Conservation (phyloP, 2,329 filamentous ascomycete genomes). For the Canariomyces notabilis region DNA sequence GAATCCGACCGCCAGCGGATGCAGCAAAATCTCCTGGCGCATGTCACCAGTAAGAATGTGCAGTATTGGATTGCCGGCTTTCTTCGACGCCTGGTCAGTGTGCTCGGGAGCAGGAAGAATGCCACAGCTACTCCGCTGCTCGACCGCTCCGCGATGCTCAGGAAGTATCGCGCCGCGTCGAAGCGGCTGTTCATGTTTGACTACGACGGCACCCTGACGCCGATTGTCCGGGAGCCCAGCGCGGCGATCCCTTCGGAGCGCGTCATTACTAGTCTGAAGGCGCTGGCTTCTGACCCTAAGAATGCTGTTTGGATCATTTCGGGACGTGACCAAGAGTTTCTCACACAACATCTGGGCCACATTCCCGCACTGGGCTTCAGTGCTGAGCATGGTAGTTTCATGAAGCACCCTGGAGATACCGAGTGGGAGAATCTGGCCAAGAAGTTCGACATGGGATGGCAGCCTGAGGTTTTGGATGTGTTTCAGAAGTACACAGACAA, state of each 20-base stretch:
- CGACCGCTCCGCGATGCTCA: constrained; percentile 66
- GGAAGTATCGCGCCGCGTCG: constrained; percentile 67
- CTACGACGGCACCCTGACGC: constrained; percentile 94
- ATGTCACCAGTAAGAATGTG: constrained; percentile 81
- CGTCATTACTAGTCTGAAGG: constrained; percentile 73
- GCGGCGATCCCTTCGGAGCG: constrained; percentile 83
- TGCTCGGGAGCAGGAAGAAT: constrained; percentile 71
- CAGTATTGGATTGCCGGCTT: constrained; percentile 81
- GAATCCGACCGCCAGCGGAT: constrained; percentile 59
- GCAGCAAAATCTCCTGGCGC: constrained; percentile 71
- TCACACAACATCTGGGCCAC: constrained; percentile 88
- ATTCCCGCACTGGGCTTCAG: constrained; percentile 86
- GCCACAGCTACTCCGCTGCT: constrained; percentile 74
- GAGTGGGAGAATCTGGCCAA: constrained; percentile 89
- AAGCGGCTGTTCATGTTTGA: constrained; percentile 97
- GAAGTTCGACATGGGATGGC: constrained; percentile 87
- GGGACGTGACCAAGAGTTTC: constrained; percentile 85
- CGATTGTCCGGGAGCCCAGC: constrained; percentile 87
- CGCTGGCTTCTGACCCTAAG: constrained; percentile 69
- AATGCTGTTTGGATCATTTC: constrained; percentile 99
- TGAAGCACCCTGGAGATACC: constrained; percentile 69
- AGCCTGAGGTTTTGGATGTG: constrained; percentile 72
- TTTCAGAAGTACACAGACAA: constrained; percentile 87
- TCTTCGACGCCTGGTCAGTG: constrained; percentile 71
- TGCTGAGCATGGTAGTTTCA: constrained; percentile 95